A percentile compares a stretch with the other conserved stretches of the same genome.
phyloP scores from a whole-genome alignment of 208 protist genomes.

The Acanthamoeba healyi region DNA sequence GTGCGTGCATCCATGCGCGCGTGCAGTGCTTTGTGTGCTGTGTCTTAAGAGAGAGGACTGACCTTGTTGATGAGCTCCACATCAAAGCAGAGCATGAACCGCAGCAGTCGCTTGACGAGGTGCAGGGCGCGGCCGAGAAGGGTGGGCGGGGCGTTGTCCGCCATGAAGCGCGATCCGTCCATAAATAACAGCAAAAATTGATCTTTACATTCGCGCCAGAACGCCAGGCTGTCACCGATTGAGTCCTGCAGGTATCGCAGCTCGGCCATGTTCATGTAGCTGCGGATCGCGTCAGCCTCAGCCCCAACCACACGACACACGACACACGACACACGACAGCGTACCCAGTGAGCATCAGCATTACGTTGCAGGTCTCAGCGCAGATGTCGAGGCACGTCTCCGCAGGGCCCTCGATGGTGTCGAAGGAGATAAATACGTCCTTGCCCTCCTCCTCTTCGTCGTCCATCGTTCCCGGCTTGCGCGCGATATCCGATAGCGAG shows the following conservation, averaged over 20 bases:
- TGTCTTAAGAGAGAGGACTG: neutral
- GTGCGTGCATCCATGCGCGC: too few species aligned
- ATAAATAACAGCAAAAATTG: slow-evolving; percentile 69
- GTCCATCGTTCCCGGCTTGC: neutral
- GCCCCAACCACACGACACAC: neutral
- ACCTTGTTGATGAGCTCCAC: slow-evolving; percentile 67
- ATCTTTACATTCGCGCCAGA: slow-evolving; percentile 63
- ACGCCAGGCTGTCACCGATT: slow-evolving; percentile 47
- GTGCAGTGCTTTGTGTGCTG: too few species aligned
- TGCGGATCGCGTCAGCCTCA: neutral
- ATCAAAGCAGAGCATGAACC: slow-evolving; percentile 68
- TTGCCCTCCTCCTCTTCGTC: slow-evolving; percentile 42
- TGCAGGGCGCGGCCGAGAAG: slow-evolving; percentile 18
- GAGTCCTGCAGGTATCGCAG: slow-evolving; percentile 64
- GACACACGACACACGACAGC: neutral
- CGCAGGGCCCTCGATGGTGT: slow-evolving; percentile 60
- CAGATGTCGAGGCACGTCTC: slow-evolving; percentile 58
- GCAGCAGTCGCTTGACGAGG: slow-evolving; percentile 47
- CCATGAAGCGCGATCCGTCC: slow-evolving; percentile 48
- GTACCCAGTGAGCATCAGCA: slow-evolving; percentile 70
- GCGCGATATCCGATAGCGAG: neutral
- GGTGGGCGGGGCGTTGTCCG: neutral
- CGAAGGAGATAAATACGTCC: slow-evolving; percentile 70
- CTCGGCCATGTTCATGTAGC: slow-evolving; percentile 74
- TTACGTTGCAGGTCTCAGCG: slow-evolving; percentile 54